Evolutionary conservation across 768 basidiomycete species (phyloP).

Genomic region (Tulasnella sp.): DNA sequence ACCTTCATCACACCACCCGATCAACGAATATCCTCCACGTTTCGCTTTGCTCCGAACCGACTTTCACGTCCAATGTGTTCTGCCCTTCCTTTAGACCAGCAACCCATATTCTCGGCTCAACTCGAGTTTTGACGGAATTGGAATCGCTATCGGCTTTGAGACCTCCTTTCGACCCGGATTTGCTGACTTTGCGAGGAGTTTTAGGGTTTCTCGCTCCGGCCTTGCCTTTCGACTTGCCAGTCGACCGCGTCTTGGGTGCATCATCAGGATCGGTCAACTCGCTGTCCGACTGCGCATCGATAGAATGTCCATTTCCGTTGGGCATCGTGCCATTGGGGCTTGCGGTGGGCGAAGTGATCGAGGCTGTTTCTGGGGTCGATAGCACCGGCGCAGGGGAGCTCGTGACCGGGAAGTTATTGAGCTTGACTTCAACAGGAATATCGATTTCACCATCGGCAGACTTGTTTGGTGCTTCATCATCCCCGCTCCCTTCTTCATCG

Average conservation of each 20-base stretch:
- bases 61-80: constrained; percentile 8
- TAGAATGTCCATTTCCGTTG: constrained; percentile 3
- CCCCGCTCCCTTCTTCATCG: constrained; percentile 1
- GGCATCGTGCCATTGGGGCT: background rate
- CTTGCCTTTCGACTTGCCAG: background rate
- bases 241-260: background rate
- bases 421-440: constrained; percentile 2
- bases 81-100: background rate
- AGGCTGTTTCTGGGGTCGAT: background rate
- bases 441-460: background rate
- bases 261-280: constrained; percentile 1
- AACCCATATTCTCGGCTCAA: constrained; percentile 4
- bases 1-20: background rate
- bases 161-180: background rate
- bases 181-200: background rate
- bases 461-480: background rate
- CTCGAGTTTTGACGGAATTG: background rate
- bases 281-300: background rate
- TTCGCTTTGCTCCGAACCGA: constrained; percentile 2
- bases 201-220: background rate
- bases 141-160: background rate
- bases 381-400: background rate
- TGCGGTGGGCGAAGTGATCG: background rate
- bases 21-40: constrained; percentile 13
- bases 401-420: background rate